These are phyloP conservation scores for Beauveria asiatica DNA, from an alignment of 2,329 filamentous ascomycete species.

Conservation along the genomic window DNA sequence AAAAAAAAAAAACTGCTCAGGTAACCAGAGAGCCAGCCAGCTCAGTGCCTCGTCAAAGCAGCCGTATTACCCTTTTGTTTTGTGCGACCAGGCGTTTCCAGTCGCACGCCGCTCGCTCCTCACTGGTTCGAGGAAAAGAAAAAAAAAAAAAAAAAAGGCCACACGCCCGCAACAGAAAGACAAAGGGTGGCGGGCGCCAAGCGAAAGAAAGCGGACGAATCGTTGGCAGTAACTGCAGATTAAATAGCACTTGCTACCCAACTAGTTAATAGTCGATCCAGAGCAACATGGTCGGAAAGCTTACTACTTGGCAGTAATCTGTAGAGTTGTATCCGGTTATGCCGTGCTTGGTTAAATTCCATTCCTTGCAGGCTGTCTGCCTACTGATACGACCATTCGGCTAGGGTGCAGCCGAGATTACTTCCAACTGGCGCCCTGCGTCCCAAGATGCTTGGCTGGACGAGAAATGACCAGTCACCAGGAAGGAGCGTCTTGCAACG, in stretches of 20 bases:
- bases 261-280: background rate
- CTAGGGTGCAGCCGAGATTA: background rate
- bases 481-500: background rate
- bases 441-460: background rate
- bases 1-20: background rate
- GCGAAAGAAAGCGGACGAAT: background rate
- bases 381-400: no score
- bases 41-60: background rate
- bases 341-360: background rate
- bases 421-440: background rate
- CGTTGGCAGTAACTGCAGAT: background rate
- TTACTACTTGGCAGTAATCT: background rate
- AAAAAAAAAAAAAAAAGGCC: background rate
- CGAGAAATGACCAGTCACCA: background rate
- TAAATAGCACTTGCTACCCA: background rate
- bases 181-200: background rate
- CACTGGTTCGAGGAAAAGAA: background rate
- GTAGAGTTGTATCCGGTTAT: background rate
- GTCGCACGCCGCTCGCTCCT: background rate
- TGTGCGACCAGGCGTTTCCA: background rate
- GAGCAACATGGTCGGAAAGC: no score
- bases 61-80: background rate
- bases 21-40: background rate
- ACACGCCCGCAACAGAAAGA: background rate
- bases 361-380: background rate